phyloP scores from a whole-genome alignment of 495 filamentous ascomycete genomes.

The Trichocladium uniseriatum region DNA sequence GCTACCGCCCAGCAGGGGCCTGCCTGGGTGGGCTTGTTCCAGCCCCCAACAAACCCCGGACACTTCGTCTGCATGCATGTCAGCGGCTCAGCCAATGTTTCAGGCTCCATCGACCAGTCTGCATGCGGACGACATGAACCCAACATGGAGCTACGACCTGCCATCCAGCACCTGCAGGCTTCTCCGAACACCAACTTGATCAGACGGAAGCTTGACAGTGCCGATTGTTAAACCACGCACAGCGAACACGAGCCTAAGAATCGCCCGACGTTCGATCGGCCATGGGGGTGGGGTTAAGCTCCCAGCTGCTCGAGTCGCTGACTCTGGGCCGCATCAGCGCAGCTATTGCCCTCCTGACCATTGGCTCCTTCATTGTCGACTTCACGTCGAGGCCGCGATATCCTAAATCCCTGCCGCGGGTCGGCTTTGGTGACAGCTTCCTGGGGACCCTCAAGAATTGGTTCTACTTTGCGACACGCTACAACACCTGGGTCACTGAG shows the following conservation, averaged over 20 bases:
- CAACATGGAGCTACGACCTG: not conserved
- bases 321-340: slow-evolving; percentile 16
- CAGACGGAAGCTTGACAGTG: not conserved
- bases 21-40: too few species aligned
- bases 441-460: slow-evolving; percentile 25
- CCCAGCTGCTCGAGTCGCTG: slow-evolving; percentile 22
- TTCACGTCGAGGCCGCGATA: slow-evolving; percentile 26
- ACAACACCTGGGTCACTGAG: slow-evolving; percentile 24
- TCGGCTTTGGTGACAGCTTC: slow-evolving; percentile 23
- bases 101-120: not conserved
- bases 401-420: slow-evolving; percentile 23
- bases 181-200: too few species aligned
- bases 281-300: slow-evolving; percentile 18
- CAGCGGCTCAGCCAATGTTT: not conserved
- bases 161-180: too few species aligned
- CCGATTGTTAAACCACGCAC: too few species aligned
- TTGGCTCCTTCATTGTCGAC: slow-evolving; percentile 27
- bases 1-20: too few species aligned
- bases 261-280: not conserved
- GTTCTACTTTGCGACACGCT: slow-evolving; percentile 23
- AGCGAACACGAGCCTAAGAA: too few species aligned
- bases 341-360: slow-evolving; percentile 17
- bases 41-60: too few species aligned
- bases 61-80: too few species aligned
- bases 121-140: not conserved